Percentiles rank a stretch among this genome's conserved stretches.
Evolutionary conservation across 2,329 filamentous ascomycete species (phyloP).

Genomic region (Ilyonectria destructans): DNA sequence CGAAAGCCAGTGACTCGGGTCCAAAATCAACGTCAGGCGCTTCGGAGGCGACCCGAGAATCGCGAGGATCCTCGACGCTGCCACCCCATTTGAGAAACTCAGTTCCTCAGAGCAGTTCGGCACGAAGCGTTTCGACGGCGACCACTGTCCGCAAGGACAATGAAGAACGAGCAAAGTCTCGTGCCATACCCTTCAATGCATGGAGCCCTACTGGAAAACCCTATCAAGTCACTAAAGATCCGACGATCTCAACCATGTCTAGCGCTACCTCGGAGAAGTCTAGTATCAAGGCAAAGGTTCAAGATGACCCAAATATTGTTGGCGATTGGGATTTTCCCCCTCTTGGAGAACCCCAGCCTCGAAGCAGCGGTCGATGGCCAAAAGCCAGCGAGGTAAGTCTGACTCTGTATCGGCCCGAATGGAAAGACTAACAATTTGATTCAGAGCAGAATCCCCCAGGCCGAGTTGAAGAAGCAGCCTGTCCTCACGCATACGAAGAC

Average conservation of each 20-base stretch:
- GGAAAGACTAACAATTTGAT: conserved; percentile 1
- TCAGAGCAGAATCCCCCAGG: conserved; percentile 38
- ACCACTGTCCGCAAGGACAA: conserved; percentile 47
- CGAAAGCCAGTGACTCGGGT: neutral
- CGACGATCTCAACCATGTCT: conserved; percentile 40
- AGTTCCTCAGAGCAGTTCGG: neutral
- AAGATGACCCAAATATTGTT: conserved; percentile 31
- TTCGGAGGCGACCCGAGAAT: neutral
- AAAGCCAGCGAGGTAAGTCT: conserved; percentile 41
- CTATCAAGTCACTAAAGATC: conserved; percentile 43
- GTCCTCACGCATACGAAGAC: conserved; percentile 27
- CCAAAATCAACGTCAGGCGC: conserved; percentile 1
- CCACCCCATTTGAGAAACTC: conserved; percentile 30
- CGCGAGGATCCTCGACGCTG: conserved; percentile 2
- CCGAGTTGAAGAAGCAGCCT: conserved; percentile 38
- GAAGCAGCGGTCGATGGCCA: conserved; percentile 44
- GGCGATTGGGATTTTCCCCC: conserved; percentile 31
- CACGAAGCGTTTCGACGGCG: conserved; percentile 50
- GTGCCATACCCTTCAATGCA: conserved; percentile 47
- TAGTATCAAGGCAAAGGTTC: conserved; percentile 7
- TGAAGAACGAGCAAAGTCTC: conserved; percentile 16
- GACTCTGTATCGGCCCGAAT: neutral
- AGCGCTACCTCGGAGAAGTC: conserved; percentile 34
- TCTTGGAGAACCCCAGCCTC: neutral
- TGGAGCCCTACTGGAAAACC: conserved; percentile 51